Evolutionary conservation across 352 stramenopile species (phyloP), one percentile per base, ranked within the genome.

Genomic region (Phytophthora foliorum): DNA sequence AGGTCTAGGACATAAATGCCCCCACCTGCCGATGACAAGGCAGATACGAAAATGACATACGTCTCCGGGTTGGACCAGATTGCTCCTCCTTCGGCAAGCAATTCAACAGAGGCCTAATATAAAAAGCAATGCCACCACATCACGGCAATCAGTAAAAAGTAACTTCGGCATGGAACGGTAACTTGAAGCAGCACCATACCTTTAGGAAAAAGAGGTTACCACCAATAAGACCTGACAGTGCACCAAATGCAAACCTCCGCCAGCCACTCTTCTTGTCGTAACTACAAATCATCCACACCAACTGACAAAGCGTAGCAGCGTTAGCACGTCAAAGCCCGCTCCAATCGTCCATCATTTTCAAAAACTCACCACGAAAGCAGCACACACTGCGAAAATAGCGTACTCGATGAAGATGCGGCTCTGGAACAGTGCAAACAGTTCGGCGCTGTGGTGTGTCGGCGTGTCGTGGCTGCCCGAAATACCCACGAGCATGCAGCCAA

Each of bases 141-240:
- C 22, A 58, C 29, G 16, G 22, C 29, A 64, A 14, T 55, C 4
- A 53, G 16, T 31, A 49, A 59, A 32, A 6, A 48, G 24, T 9
- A 36, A 46, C 10, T 22, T 46, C 0, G 7, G 3, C 17, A 42
- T 42, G 14, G 24, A 53, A 1, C n/a, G 7, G 34, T 25, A 55
- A 11, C n/a, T 24, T 46, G 10, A 14, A 72, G 34, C 9, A 48
- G 38, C 10, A 16, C 27, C 52, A n/a, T 45, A 93, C 88, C 83
- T 95, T 95, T 59, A 94, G 80, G 58, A 96, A 96, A 74, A 81
- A 96, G 21, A 96, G 76, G 48, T 96, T 96, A 57, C 88, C 88
- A n/a, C 88, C 88, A 21, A 94, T 82, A 9, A 94, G 73, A 17
- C 88, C 88, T 4, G 88, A 93, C 1, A 96, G 68, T 8, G 88